phyloP scores from a whole-genome alignment of 1,284 basidiomycete species.

The Vanrija sp. region DNA sequence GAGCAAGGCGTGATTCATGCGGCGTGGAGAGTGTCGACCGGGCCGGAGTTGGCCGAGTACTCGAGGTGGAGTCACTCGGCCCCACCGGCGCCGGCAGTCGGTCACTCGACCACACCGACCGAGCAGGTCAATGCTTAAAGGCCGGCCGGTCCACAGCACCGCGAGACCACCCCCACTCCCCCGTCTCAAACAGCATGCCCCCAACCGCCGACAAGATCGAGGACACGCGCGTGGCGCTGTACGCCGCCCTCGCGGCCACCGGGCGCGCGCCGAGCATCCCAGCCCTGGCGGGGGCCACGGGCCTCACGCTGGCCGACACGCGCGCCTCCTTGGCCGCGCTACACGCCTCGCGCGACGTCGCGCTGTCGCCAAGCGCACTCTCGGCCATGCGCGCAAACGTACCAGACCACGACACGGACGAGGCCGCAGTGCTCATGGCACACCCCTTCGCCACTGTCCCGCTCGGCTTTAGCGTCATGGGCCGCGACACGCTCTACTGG shows the following conservation, averaged over 20 bases:
- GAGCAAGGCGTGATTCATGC: too few relatives aligned
- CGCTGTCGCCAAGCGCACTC: not conserved
- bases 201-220: not conserved
- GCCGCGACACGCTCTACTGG: not conserved
- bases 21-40: too few relatives aligned
- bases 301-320: not conserved
- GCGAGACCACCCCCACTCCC: too few relatives aligned
- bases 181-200: too few relatives aligned
- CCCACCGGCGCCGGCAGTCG: too few relatives aligned
- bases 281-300: not conserved
- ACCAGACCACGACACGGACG: not conserved
- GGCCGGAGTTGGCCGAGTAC: too few relatives aligned
- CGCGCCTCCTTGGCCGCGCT: not conserved
- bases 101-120: too few relatives aligned
- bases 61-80: too few relatives aligned
- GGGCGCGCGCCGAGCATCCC: not conserved
- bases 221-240: slow-evolving; percentile 3
- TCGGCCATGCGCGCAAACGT: not conserved
- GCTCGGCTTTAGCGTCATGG: slow-evolving; percentile 12
- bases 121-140: too few relatives aligned
- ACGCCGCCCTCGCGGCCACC: not conserved
- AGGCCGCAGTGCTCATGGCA: slow-evolving; percentile 2
- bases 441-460: slow-evolving; percentile 8
- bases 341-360: slow-evolving; percentile 1
- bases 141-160: too few relatives aligned